Evolutionary conservation across 2,329 filamentous ascomycete species (phyloP).

Genomic region (Thielaviopsis musarum): DNA sequence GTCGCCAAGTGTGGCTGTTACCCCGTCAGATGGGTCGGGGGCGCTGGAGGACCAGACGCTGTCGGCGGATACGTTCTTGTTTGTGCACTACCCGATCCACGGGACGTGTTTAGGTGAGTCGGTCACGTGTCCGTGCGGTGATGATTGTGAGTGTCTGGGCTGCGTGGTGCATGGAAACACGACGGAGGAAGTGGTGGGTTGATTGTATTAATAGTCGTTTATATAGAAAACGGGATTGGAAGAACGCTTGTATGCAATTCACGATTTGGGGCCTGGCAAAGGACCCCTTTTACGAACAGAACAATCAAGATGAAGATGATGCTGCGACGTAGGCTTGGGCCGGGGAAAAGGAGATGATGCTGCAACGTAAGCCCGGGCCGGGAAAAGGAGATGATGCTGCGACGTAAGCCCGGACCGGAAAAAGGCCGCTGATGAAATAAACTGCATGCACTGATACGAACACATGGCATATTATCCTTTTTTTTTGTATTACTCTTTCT

Average conservation of each 20-base stretch:
- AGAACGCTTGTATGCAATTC: not conserved
- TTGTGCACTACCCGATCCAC: conserved; percentile 36
- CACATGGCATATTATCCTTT: not conserved
- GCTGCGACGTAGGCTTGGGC: too few species aligned
- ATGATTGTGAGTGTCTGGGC: conserved; percentile 41
- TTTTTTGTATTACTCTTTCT: not conserved
- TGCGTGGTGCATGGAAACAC: conserved; percentile 32
- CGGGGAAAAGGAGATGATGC: too few species aligned
- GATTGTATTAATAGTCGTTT: not conserved
- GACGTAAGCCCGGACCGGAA: too few species aligned
- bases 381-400: too few species aligned
- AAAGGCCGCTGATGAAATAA: too few species aligned
- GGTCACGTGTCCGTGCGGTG: conserved; percentile 38
- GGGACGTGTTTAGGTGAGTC: conserved; percentile 31
- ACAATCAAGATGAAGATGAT: too few species aligned
- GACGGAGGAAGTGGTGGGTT: not conserved
- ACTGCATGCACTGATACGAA: not conserved
- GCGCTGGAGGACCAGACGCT: conserved; percentile 33
- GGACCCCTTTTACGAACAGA: not conserved
- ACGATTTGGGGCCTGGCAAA: not conserved
- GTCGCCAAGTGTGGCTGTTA: not conserved
- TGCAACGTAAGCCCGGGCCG: too few species aligned
- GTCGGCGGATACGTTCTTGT: conserved; percentile 38
- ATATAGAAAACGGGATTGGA: not conserved
- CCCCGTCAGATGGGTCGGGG: conserved; percentile 21